A percentile compares a stretch with the other conserved stretches of the same genome.
phyloP scores from a whole-genome alignment of 1,284 basidiomycete species.

The Filobasidium uniguttulatum region DNA sequence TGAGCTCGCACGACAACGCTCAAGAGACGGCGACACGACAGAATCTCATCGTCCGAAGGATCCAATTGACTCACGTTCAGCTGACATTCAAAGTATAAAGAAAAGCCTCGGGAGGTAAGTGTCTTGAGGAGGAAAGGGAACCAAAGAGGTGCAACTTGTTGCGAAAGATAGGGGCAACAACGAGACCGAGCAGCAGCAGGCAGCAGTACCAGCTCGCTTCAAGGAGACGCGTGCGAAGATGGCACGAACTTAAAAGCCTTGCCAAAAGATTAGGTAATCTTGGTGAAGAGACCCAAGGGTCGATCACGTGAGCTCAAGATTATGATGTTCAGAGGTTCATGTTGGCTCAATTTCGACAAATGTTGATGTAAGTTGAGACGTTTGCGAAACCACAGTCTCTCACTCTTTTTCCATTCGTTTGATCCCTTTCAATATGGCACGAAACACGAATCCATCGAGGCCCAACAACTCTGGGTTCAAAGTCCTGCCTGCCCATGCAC shows the following conservation, averaged over 20 bases:
- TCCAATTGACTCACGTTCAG: conserved; percentile 13
- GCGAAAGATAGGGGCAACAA: neutral
- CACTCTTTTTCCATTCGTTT: neutral
- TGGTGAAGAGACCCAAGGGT: neutral
- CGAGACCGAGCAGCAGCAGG: neutral
- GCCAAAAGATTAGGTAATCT: neutral
- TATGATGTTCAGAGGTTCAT: neutral
- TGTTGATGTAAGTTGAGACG: no score
- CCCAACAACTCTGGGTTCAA: conserved; percentile 25
- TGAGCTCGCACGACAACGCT: neutral
- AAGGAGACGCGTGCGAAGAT: neutral
- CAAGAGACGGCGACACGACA: neutral
- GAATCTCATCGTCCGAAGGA: neutral
- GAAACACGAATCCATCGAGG: neutral
- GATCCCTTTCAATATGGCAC: neutral
- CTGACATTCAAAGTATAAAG: conserved; percentile 14
- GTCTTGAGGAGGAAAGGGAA: neutral
- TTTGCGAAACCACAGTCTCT: neutral
- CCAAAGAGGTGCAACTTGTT: neutral
- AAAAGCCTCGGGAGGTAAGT: neutral
- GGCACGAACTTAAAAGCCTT: no score
- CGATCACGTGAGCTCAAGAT: neutral
- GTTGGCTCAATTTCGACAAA: neutral
- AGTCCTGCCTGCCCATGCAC: conserved; percentile 30
- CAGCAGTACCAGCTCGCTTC: neutral